Evolutionary conservation across 2,329 filamentous ascomycete species (phyloP), one percentile per base, ranked within the genome.

Genomic region (Pseudocercospora fijiensis): DNA sequence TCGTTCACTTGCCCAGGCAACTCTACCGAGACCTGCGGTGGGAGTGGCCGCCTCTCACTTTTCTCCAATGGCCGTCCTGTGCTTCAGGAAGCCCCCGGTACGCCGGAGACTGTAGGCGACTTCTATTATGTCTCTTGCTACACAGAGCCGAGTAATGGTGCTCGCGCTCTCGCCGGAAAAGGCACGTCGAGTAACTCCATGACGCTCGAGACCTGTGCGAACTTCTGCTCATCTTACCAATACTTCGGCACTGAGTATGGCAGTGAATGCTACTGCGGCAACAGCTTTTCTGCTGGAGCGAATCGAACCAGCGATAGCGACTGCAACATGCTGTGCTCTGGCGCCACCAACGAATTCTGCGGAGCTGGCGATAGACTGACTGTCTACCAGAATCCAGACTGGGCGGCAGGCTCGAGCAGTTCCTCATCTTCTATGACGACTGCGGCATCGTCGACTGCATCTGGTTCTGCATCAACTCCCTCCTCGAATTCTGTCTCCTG

Each of bases 181-280:
- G 57, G 64, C 22, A 74, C 70, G n/a, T 62, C 70, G 57, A 69
- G 67, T 16, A 57, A 65, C 20, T 69, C 64, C 55, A 77, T 80
- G 77, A 78, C 79, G 6, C 68, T 81, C 13, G 76, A 79, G 37
- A 71, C 68, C 61, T 81, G 78, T 66, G 74, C 75, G 1, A 63
- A 66, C 45, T 78, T 69, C 68, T 77, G 75, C 71, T 63, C 63
- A 18, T 37, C 58, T 13, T 68, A 68, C 18, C 41, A 53, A 20
- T 65, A 66, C 64, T 79, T 78, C 49, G 78, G 77, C 24, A 69
- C 76, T 26, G 76, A 78, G 60, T 77, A 75, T 57, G 71, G 69
- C 3, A 65, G 61, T 10, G 69, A 70, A 43, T 70, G 66, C 59
- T 68, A 63, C 52, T 68, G 66, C 52, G 66, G 65, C 18, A 67